These are phyloP conservation scores for Diaporthe ampelina DNA, from an alignment of 2,329 filamentous ascomycete species.

Conservation along the genomic window DNA sequence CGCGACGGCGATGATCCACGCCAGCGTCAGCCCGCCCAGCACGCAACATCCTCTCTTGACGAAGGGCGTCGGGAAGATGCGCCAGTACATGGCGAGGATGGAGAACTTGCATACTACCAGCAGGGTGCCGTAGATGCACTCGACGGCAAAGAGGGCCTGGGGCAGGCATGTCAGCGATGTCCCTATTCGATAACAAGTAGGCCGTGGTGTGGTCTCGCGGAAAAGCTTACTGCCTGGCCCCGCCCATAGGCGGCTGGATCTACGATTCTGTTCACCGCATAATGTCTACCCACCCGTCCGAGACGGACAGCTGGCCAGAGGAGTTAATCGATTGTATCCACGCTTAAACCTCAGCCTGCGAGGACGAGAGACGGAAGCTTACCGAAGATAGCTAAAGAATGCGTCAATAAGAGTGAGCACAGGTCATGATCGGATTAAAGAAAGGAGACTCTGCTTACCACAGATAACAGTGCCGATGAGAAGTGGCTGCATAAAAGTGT, in stretches of 20 bases:
- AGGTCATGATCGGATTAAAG: neutral
- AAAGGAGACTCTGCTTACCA: neutral
- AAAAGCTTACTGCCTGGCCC: slow-evolving; percentile 10
- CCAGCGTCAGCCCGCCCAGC: slow-evolving; percentile 15
- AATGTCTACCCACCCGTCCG: slow-evolving; percentile 22
- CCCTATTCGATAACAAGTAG: too few species aligned
- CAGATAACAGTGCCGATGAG: slow-evolving; percentile 21
- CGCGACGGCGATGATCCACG: slow-evolving; percentile 20
- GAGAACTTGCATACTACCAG: slow-evolving; percentile 22
- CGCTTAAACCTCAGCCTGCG: neutral
- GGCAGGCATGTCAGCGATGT: neutral
- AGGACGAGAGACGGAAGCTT: neutral
- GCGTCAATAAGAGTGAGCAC: neutral
- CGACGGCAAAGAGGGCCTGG: slow-evolving; percentile 25
- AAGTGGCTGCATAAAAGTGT: slow-evolving; percentile 6
- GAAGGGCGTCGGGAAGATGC: slow-evolving; percentile 32
- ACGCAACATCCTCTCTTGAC: slow-evolving; percentile 25
- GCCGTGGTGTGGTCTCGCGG: neutral
- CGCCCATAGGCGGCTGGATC: slow-evolving; percentile 14
- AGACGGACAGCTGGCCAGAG: slow-evolving; percentile 8
- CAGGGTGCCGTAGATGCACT: slow-evolving; percentile 2
- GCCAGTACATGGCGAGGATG: slow-evolving; percentile 32
- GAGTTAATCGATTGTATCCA: neutral
- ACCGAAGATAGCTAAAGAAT: slow-evolving; percentile 15
- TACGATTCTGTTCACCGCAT: slow-evolving; percentile 25